Base-by-base conservation (phyloP, 1,284 basidiomycete species). In the Apiotrichum sp. region DNA sequence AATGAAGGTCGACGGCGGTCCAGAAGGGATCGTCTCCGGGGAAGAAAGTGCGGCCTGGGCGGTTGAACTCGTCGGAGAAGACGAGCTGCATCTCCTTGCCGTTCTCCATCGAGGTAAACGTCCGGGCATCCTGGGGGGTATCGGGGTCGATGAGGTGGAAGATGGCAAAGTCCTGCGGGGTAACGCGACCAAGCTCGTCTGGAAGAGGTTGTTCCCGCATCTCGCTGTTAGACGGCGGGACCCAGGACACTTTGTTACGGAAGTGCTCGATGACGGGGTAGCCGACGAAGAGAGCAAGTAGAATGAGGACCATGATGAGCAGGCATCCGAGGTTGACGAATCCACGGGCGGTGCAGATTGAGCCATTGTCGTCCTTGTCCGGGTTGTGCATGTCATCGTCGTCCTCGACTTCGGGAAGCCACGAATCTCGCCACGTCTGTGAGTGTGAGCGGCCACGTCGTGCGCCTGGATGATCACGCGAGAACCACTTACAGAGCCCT, bases 31-130 rank as follows among this genome's bases (percentile, higher is more conserved):
- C 79, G 58, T 80, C 76, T 16, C 78, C 78, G 13, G 75, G 67
- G 62, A 74, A 79, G 58, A 80, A 81, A 2, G 78, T 77, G 38
- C 77, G 60, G 68, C 84, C 84, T 4, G 82, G 80, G 14, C 77
- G 77, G 56, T 95, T 85, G 74, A 96, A 96, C 77, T 95, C 93
- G 73, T 95, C 92, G 47, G 87, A 88, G 71, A 70, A 93, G 3
- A 92, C 84, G 6, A 95, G 80, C 55, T 85, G 79, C 71, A 87
- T 89, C 5, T 78, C 67, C 29, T 82, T 58, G 3, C 84, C 83
- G 63, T 72, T 70, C 65, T 89, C 87, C 59, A 80, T 85, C 0
- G 87, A 87, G 1, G 76, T 84, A 35, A 85, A 80, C 0, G 81
- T 79, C 61, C 79, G 79, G 3, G 81, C 85, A 0, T 64, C 62